phyloP scores from a whole-genome alignment of 129 eudicot species.

The Ambrosia trifida region DNA sequence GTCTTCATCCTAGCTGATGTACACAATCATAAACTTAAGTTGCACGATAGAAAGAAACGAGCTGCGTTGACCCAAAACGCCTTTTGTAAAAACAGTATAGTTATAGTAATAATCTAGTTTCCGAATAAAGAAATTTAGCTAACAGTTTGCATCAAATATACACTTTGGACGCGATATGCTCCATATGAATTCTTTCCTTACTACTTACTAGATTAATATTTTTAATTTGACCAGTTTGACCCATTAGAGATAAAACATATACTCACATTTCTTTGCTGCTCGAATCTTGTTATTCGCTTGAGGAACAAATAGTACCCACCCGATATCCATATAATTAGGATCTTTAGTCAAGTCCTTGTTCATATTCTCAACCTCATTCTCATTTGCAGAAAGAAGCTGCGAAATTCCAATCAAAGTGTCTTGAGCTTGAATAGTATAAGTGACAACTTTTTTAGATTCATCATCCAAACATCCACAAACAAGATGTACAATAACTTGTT shows the following conservation, averaged over 20 bases:
- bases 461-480: conserved; percentile 39
- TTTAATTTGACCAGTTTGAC: not conserved
- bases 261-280: conserved; percentile 34
- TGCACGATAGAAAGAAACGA: not conserved
- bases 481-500: conserved; percentile 24
- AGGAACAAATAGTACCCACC: conserved; percentile 52
- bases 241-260: conserved; percentile 1
- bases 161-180: not conserved
- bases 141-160: not conserved
- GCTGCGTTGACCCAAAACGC: not conserved
- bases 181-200: not conserved
- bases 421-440: conserved; percentile 34
- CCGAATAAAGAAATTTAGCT: not conserved
- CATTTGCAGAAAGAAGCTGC: conserved; percentile 36
- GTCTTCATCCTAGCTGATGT: conserved; percentile 30
- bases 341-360: conserved; percentile 39
- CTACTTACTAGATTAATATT: not conserved
- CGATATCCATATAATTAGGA: conserved; percentile 40
- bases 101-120: too few species aligned
- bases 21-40: conserved; percentile 1
- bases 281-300: conserved; percentile 34
- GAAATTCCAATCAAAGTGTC: conserved; percentile 40
- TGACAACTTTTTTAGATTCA: conserved; percentile 31
- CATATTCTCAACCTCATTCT: conserved; percentile 35
- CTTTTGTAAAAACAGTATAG: too few species aligned